A percentile compares a stretch with the other conserved stretches of the same genome.
phyloP scores from a whole-genome alignment of 2,329 filamentous ascomycete genomes.

The Hymenoscyphus fraxineus region DNA sequence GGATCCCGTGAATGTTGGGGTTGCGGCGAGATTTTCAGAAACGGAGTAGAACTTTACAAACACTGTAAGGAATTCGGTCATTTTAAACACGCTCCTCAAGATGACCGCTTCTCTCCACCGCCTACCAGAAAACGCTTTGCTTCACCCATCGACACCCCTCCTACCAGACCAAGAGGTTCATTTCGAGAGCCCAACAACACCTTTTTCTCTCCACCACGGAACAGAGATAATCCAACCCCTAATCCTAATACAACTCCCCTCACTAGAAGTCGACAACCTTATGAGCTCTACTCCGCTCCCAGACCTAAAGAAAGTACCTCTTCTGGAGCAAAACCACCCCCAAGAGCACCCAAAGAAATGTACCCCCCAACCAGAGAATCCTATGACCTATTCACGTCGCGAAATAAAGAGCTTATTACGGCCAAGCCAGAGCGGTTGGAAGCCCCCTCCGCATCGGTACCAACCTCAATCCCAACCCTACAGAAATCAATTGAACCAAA shows the following conservation, averaged over 20 bases:
- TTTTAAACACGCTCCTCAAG: slow-evolving; percentile 1
- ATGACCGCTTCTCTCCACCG: slow-evolving; percentile 1
- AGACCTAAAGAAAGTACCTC: background rate
- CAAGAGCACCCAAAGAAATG: background rate
- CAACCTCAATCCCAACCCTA: background rate
- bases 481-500: background rate
- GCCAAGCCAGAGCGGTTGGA: background rate
- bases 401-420: background rate
- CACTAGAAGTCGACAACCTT: background rate
- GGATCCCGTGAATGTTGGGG: background rate
- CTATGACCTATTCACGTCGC: background rate
- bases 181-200: background rate
- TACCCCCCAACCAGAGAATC: background rate
- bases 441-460: background rate
- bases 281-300: background rate
- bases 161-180: background rate
- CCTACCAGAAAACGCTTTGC: background rate
- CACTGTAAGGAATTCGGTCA: slow-evolving; percentile 1
- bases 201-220: background rate
- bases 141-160: background rate
- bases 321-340: slow-evolving; percentile 2
- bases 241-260: background rate
- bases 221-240: background rate
- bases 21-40: background rate
- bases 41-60: slow-evolving; percentile 2